A percentile compares a stretch with the other conserved stretches of the same genome.
phyloP scores from a whole-genome alignment of 2,329 filamentous ascomycete species.

The Claviceps quebecensis region DNA sequence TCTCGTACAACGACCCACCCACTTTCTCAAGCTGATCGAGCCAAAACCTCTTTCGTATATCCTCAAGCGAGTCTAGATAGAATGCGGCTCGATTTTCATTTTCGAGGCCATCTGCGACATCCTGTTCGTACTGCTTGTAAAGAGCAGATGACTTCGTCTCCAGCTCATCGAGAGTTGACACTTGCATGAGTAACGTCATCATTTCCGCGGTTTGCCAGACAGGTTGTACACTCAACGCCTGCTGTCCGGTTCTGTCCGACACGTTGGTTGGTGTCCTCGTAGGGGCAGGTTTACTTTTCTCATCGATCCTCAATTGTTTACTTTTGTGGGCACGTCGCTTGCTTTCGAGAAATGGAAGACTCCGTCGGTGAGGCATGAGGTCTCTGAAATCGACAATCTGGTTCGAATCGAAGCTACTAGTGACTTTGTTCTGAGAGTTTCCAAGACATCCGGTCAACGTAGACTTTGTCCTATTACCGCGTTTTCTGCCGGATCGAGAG shows the following conservation, averaged over 20 bases:
- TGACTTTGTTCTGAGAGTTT: neutral
- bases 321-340: neutral
- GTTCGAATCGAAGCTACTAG: neutral
- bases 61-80: constrained; percentile 17
- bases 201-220: neutral
- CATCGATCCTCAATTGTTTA: neutral
- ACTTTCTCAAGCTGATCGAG: constrained; percentile 9
- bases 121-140: constrained; percentile 20
- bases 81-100: constrained; percentile 13
- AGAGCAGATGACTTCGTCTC: constrained; percentile 13
- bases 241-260: neutral
- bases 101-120: constrained; percentile 13
- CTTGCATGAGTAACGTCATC: constrained; percentile 14
- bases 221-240: neutral
- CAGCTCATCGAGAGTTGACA: constrained; percentile 12
- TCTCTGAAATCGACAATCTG: constrained; percentile 11
- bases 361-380: constrained; percentile 18
- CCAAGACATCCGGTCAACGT: no score
- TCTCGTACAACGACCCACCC: neutral
- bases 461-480: neutral
- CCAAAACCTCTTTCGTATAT: constrained; percentile 18
- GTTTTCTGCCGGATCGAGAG: neutral
- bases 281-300: no score
- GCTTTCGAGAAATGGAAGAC: constrained; percentile 14
- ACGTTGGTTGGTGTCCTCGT: neutral